These are phyloP conservation scores for Pisolithus orientalis DNA, from an alignment of 768 basidiomycete species.

Conservation along the genomic window DNA sequence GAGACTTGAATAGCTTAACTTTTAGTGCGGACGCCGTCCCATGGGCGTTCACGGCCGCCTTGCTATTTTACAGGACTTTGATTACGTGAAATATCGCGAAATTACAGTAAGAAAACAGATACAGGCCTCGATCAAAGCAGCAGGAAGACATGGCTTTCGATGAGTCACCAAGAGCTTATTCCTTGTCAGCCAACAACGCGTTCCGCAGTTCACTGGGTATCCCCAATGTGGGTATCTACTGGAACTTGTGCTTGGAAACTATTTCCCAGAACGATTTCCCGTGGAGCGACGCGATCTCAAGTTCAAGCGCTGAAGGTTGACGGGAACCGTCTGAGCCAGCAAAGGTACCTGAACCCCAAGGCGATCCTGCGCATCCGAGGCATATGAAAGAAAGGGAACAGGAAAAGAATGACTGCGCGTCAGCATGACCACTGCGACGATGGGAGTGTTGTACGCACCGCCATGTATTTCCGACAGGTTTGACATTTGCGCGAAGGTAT, in stretches of 20 bases:
- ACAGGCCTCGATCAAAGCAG: too few species aligned
- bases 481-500: conserved; percentile 33
- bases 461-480: conserved; percentile 41
- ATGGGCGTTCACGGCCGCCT: too few species aligned
- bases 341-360: conserved; percentile 78
- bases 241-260: conserved; percentile 31
- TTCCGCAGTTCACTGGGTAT: background rate
- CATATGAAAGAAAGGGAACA: background rate
- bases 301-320: conserved; percentile 51
- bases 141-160: too few species aligned
- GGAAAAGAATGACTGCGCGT: background rate
- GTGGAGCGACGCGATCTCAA: conserved; percentile 51
- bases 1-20: too few species aligned
- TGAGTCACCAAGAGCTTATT: too few species aligned
- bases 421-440: background rate
- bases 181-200: too few species aligned
- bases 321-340: conserved; percentile 51
- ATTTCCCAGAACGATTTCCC: conserved; percentile 50
- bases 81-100: too few species aligned
- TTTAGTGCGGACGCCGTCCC: too few species aligned
- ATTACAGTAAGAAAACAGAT: too few species aligned
- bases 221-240: conserved; percentile 9
- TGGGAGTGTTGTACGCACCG: conserved; percentile 26
- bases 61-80: too few species aligned
- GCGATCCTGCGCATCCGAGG: conserved; percentile 44